A percentile compares a stretch with the other conserved stretches of the same genome.
Evolutionary conservation across 169 alveolate genomes (phyloP).

Genomic region (Cryptosporidium viatorum): DNA sequence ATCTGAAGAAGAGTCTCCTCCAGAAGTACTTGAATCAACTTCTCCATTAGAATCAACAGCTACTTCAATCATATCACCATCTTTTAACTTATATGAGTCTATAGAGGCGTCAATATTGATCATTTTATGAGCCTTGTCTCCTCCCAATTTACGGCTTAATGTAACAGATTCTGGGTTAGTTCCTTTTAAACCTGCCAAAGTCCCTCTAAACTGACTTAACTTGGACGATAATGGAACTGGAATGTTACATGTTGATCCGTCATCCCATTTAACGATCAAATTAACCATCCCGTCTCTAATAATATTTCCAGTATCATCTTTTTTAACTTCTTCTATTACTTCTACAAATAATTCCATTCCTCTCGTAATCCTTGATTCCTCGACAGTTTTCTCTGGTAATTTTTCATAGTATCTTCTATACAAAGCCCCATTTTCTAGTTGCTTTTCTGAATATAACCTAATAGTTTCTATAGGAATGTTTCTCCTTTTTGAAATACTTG

Average conservation of each 20-base stretch:
- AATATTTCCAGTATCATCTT: slow-evolving; percentile 65
- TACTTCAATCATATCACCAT: slow-evolving; percentile 62
- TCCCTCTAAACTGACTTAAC: slow-evolving; percentile 60
- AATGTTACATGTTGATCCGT: slow-evolving; percentile 57
- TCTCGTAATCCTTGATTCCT: slow-evolving; percentile 59
- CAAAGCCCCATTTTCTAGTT: slow-evolving; percentile 57
- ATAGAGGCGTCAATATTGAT: slow-evolving; percentile 48
- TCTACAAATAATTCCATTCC: slow-evolving; percentile 58
- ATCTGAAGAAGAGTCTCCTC: not conserved
- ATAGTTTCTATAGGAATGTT: slow-evolving; percentile 17
- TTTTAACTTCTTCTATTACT: slow-evolving; percentile 43
- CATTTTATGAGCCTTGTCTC: slow-evolving; percentile 49
- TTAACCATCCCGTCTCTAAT: slow-evolving; percentile 68
- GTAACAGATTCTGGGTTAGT: slow-evolving; percentile 54
- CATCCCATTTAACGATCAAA: slow-evolving; percentile 71
- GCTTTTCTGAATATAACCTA: slow-evolving; percentile 38
- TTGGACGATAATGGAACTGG: slow-evolving; percentile 71
- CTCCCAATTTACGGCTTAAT: slow-evolving; percentile 41
- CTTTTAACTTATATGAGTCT: slow-evolving; percentile 58
- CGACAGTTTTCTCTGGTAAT: slow-evolving; percentile 67
- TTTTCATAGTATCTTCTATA: slow-evolving; percentile 72
- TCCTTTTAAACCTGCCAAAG: slow-evolving; percentile 73
- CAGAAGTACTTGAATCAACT: not conserved
- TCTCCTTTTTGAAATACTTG: slow-evolving; percentile 68
- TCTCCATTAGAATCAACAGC: slow-evolving; percentile 45